Base-by-base conservation (phyloP, 306 rosid genomes). In the Senna tora region DNA sequence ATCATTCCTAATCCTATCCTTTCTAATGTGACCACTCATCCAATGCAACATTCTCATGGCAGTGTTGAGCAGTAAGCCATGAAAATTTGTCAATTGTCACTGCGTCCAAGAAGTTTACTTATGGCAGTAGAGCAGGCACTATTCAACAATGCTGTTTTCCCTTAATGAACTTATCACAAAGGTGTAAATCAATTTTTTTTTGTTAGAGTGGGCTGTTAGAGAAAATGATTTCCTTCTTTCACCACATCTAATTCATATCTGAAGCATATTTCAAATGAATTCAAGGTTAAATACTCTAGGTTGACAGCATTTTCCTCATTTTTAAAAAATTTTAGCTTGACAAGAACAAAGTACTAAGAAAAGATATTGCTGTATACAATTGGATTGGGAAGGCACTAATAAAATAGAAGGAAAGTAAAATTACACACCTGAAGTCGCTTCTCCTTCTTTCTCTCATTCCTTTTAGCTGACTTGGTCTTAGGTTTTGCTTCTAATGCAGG, bases 391-490 rank as follows among this genome's bases (percentile, higher is more conserved):
- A 61, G 45, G 8, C 30, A 60, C 25, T 2, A 5, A 19, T n/a
- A n/a, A 50, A n/a, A 3, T 50, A 6, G 25, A 4, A 19, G 25
- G 59, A 49, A 15, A 4, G 9, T 16, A 19, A 69, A 33, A 4
- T 7, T 45, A 49, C 54, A 65, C 9, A 88, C 98, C 92, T 90
- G 97, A 45, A 84, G 76, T 51, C 97, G 90, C 81, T 86, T 90
- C 77, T 93, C 98, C 79, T 90, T 93, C 88, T 93, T 93, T 77
- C 91, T 88, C 64, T 90, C 97, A 42, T 93, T 93, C 34, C 98
- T 86, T 81, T 88, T 90, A 15, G 79, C 91, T 11, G 96, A 75
- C 82, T 93, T 93, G 9, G 92, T 85, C 80, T 87, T 93, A 0
- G 98, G 89, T 78, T 86, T 84, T 4, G 83, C 10, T 69, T 87